phyloP scores from a whole-genome alignment of 2,329 filamentous ascomycete genomes.

The Cordyceps sp. region DNA sequence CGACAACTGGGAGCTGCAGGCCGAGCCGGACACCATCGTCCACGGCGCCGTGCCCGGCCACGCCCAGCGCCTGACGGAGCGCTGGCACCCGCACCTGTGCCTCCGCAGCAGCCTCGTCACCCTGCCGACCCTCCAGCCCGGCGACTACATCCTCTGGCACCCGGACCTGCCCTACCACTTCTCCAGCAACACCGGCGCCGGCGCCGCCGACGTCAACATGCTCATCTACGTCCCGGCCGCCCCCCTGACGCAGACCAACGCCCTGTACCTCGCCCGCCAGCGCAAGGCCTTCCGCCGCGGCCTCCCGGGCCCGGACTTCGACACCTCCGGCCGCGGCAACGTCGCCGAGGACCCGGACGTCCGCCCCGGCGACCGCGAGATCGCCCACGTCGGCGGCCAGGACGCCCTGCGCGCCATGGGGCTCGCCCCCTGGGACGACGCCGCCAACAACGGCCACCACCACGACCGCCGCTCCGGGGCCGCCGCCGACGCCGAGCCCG shows the following conservation, averaged over 20 bases:
- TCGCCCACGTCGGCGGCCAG: conserved; percentile 30
- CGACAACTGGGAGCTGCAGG: conserved; percentile 26
- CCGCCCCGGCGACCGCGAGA: conserved; percentile 31
- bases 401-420: conserved; percentile 41
- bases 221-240: conserved; percentile 38
- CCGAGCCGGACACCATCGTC: conserved; percentile 35
- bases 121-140: conserved; percentile 34
- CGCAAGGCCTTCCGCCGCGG: conserved; percentile 38
- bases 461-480: conserved; percentile 5
- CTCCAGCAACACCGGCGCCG: conserved; percentile 18
- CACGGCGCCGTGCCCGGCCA: conserved; percentile 41
- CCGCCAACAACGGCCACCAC: too few species aligned
- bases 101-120: conserved; percentile 35
- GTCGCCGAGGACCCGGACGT: conserved; percentile 33
- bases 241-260: conserved; percentile 39
- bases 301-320: conserved; percentile 37
- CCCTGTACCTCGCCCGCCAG: conserved; percentile 38
- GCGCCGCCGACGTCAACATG: conserved; percentile 20
- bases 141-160: conserved; percentile 43
- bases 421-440: conserved; percentile 30
- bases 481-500: conserved; percentile 26
- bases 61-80: conserved; percentile 38
- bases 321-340: conserved; percentile 29
- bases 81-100: conserved; percentile 39
- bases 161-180: conserved; percentile 41